Evolutionary conservation across 2,329 filamentous ascomycete species (phyloP).

Genomic region (Uncinocarpus reesii): DNA sequence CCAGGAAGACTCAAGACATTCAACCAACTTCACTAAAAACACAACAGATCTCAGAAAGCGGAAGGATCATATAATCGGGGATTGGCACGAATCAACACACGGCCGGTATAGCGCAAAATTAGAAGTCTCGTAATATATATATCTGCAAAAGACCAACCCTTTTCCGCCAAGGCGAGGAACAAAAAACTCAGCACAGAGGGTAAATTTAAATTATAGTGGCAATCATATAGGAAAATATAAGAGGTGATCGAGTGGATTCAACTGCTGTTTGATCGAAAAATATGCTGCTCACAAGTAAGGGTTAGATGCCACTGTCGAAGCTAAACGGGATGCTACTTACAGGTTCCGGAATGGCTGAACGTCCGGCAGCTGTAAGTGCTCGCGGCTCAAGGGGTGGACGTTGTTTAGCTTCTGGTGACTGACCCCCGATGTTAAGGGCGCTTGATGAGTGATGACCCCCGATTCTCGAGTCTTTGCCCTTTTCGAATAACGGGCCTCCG

Average conservation of each 20-base stretch:
- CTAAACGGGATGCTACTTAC: constrained; percentile 5
- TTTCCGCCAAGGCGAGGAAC: constrained; percentile 15
- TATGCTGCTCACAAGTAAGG: constrained; percentile 25
- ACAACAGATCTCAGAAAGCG: not conserved
- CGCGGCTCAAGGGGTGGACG: constrained; percentile 41
- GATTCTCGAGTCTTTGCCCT: constrained; percentile 30
- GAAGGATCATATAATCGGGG: not conserved
- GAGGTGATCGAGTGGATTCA: constrained; percentile 23
- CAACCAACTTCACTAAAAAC: not conserved
- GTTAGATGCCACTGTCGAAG: not conserved
- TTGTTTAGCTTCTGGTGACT: constrained; percentile 18
- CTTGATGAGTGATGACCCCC: constrained; percentile 8
- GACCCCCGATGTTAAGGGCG: not conserved
- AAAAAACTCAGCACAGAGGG: not conserved
- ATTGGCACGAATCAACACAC: not conserved
- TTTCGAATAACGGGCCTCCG: constrained; percentile 43
- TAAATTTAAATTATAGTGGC: not conserved
- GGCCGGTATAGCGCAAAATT: constrained; percentile 1
- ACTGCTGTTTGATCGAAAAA: constrained; percentile 43
- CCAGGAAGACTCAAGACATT: not conserved
- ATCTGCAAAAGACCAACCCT: constrained; percentile 17
- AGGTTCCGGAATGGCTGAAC: not conserved
- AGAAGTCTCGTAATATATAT: constrained; percentile 20
- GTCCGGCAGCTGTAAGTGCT: constrained; percentile 32
- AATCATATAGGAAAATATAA: not conserved